Evolutionary conservation across 176 grass and related monocot species (phyloP), one percentile per base, ranked within the genome.

Genomic region (Zoysia japonica): DNA sequence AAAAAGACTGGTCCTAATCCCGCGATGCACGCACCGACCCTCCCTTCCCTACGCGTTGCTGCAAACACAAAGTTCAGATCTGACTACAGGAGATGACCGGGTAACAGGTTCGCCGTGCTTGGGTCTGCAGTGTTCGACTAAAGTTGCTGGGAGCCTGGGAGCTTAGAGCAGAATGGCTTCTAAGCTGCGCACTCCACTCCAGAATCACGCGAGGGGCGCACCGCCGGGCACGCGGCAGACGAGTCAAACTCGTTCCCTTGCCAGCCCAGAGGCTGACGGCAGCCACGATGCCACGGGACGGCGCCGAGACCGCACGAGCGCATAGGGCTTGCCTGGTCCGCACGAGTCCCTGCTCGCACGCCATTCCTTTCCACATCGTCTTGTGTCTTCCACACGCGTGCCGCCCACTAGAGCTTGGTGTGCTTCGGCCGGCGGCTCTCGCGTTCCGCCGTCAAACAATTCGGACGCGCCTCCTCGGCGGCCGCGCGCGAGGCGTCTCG

Each of bases 401-500:
- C 47, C 55, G 46, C 59, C 76, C 81, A 56, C 70, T 49, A 62
- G 47, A 75, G 2, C 11, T 6, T 2, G 55, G 44, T 45, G 38
- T 2, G 74, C 20, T 45, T 16, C 56, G 82, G 82, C 55, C 76
- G 76, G 87, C 46, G 81, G 60, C 46, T 28, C 55, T 57, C 55
- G 7, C 5, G 3, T 19, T 63, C 79, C 14, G 74, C 44, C 47
- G 70, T 80, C 70, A 80, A 84, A 65, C 17, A 80, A 63, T 47
- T 5, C 19, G 47, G 70, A 85, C 87, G 82, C 71, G 82, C 65
- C 71, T 43, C 47, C 82, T 80, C 37, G 87, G 77, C 57, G 7
- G 49, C 3, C 42, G 77, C 42, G 77, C 77, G 15, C 77, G 87
- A 85, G 77, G 77, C 65, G 57, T 82, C 87, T 88, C 76, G 87